phyloP scores from a whole-genome alignment of 192 early-diverging fungal genomes.

The Backusella morwellensis region DNA sequence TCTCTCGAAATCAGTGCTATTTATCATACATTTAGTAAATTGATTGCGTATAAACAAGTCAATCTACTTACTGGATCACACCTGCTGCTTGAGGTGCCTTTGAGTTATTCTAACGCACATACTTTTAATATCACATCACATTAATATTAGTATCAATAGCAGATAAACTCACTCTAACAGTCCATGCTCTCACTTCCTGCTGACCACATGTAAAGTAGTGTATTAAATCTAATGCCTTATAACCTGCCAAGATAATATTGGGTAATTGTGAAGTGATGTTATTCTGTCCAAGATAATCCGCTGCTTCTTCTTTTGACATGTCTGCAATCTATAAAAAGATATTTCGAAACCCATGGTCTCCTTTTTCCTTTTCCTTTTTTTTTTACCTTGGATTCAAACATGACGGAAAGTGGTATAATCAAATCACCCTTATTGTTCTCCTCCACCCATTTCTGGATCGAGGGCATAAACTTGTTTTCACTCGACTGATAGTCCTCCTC shows the following conservation, averaged over 20 bases:
- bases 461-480: slow-evolving; percentile 61
- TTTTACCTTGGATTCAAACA: slow-evolving; percentile 49
- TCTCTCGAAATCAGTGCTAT: slow-evolving; percentile 71
- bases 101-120: slow-evolving; percentile 40
- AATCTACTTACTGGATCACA: slow-evolving; percentile 50
- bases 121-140: not conserved
- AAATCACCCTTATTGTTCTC: slow-evolving; percentile 62
- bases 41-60: slow-evolving; percentile 13
- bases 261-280: slow-evolving; percentile 50
- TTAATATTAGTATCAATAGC: too few relatives aligned
- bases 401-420: slow-evolving; percentile 74
- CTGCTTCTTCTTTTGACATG: slow-evolving; percentile 44
- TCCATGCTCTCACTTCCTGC: slow-evolving; percentile 82
- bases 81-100: slow-evolving; percentile 74
- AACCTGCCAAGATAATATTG: slow-evolving; percentile 66
- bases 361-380: not conserved
- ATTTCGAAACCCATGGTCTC: not conserved
- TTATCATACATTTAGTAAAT: slow-evolving; percentile 18
- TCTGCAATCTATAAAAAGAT: slow-evolving; percentile 23
- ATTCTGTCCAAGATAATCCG: slow-evolving; percentile 34
- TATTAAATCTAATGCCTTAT: slow-evolving; percentile 65
- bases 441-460: slow-evolving; percentile 71
- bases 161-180: slow-evolving; percentile 44
- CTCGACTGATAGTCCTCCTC: slow-evolving; percentile 65
- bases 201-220: slow-evolving; percentile 77